Evolutionary conservation across 2,329 filamentous ascomycete species (phyloP), one percentile per base, ranked within the genome.

Genomic region (Ploettnerulaceae sp.): DNA sequence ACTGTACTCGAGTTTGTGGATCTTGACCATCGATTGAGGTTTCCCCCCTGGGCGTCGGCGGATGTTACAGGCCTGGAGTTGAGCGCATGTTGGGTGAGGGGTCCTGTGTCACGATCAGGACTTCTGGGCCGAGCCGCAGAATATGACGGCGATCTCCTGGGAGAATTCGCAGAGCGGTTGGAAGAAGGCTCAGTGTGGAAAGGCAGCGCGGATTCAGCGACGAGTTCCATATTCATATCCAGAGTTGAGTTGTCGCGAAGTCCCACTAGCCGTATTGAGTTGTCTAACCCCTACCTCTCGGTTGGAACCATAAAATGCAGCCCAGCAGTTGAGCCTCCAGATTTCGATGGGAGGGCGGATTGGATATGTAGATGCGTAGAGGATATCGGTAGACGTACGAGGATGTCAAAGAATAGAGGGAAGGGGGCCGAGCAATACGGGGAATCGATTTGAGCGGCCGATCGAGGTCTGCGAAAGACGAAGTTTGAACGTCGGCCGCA

Each of bases 11-110:
- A 56, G 12, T 45, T 47, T 3, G 55, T 57, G 1, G 53, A 55
- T 42, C 53, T 57, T 11, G 54, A 57, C 55, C 55, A 57, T 26
- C 57, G 52, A 45, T 56, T 56, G 47, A 53, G 49, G 31, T 54
- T 56, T n/a, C 49, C 52, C 33, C 51, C 50, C 46, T 52, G 50
- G 21, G 49, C 46, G 26, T 56, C 53, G 45, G 51, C 48, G 34
- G 49, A 38, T 29, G 50, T 55, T 33, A 56, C 38, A 54, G 42
- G 29, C 46, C 52, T 51, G 39, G 52, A 35, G 46, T 37, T 49
- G 41, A 46, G 37, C 31, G 51, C 42, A 56, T 57, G 41, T 47
- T 54, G 45, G 33, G 49, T 41, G 37, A 33, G 38, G 28, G 36
- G 43, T 28, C 37, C 24, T 17, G 41, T 38, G 20, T 43, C 39